Evolutionary conservation across 352 stramenopile species (phyloP), one percentile per base, ranked within the genome.

Genomic region (Pythium chondricola): DNA sequence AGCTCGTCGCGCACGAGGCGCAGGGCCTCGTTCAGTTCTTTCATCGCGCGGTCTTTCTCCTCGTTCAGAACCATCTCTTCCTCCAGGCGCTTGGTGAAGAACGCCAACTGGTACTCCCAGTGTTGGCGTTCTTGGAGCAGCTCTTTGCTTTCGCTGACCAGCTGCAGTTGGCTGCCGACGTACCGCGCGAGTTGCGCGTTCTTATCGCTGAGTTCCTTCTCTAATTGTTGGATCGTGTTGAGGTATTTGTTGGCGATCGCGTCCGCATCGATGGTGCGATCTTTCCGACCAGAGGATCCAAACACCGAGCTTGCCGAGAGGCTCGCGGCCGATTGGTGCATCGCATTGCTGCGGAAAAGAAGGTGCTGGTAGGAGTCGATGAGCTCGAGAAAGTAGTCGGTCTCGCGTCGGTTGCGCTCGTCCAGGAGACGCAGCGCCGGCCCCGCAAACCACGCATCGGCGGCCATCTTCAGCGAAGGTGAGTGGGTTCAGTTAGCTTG

Each of bases 111-210:
- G 31, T 52, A 48, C 56, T 75, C 65, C 71, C 74, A 86, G 7
- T 81, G 59, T 48, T 83, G 61, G 30, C 74, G 71, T 38, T 74
- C 70, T 43, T 86, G 74, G 29, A 86, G 43, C 22, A 88, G 60
- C 61, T 79, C 67, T 55, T 93, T 85, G 63, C 74, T 88, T 44
- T 88, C 75, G 31, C 63, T 75, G 51, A 87, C 71, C 11, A 89
- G 62, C 44, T 71, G 61, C 42, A 87, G 53, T 46, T 90, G 74
- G 33, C 83, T 70, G 8, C 77, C 74, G 0, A 69, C 65, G 21
- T 79, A 81, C 4, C 20, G 49, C 24, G 70, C 74, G 5, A 87
- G 48, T 43, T 79, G 64, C 29, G 70, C 74, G 48, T 83, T 88
- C 45, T 81, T 84, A 2, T 71, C 67, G n/a, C 64, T 67, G 29